Evolutionary conservation across 2,329 filamentous ascomycete species (phyloP).

Genomic region (Microsporum canis): DNA sequence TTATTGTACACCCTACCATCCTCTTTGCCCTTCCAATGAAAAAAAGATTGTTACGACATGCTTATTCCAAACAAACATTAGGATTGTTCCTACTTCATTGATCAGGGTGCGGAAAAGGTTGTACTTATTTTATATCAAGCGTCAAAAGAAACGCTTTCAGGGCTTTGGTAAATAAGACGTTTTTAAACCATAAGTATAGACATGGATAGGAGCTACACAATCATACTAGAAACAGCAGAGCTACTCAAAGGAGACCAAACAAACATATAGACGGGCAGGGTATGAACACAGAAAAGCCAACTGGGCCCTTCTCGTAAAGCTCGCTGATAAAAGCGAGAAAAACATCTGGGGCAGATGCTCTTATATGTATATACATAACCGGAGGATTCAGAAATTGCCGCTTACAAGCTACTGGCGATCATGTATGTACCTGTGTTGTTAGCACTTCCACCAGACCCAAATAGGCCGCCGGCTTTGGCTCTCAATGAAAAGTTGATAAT

Average conservation of each 20-base stretch:
- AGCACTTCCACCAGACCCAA: not conserved
- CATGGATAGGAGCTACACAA: not conserved
- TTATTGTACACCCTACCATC: not conserved
- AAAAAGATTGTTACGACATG: not conserved
- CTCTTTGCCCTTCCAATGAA: not conserved
- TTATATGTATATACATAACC: not conserved
- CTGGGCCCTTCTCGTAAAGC: not conserved
- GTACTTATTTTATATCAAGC: no score
- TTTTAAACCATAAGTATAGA: not conserved
- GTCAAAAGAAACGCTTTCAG: not conserved
- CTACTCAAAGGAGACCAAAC: not conserved
- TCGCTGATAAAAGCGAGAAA: not conserved
- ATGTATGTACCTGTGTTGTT: not conserved
- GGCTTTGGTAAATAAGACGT: not conserved
- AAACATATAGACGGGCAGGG: not conserved
- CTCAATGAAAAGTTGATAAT: conserved; percentile 70
- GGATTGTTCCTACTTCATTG: no score
- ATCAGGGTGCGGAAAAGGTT: no score
- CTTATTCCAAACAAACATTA: not conserved
- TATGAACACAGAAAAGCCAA: not conserved
- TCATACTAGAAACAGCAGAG: not conserved
- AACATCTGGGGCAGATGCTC: not conserved
- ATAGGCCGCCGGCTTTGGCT: conserved; percentile 34
- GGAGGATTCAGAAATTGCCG: not conserved
- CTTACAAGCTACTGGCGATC: not conserved